Evolutionary conservation across 225 moss, liverwort and hornwort species (phyloP), one percentile per base, ranked within the genome.

Genomic region (Polytrichum commune): DNA sequence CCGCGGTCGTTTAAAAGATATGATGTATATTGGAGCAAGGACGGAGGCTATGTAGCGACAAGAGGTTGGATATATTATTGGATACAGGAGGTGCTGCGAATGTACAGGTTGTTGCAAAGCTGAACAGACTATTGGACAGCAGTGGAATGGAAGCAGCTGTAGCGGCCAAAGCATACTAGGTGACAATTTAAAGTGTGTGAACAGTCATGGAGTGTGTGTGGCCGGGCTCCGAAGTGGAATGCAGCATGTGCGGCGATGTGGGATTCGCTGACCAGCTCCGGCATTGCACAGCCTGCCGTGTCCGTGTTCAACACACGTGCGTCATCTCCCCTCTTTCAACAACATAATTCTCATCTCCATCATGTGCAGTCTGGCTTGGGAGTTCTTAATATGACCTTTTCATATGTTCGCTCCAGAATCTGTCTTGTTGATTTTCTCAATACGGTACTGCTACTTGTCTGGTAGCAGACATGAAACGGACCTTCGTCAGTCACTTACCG

Each of bases 211-310:
- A 83, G 65, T 66, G 27, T 66, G 73, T 22, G 62, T 69, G 76
- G 53, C 46, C 13, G 46, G 76, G 53, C 79, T 67, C 66, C 69
- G 66, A 55, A 79, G 79, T 83, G 66, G 91, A 89, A 78, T 91
- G 91, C 82, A 91, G 84, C 70, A 91, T 91, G 91, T 91, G 91
- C 65, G 91, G 91, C 62, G 88, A 91, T 78, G 89, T 91, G 60
- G 91, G 91, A 71, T 91, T 91, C 55, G 75, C 86, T 35, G 91
- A 91, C 56, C 86, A 89, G 69, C 84, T 91, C 73, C 82, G 83
- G 82, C 89, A 81, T 61, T 91, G 91, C 71, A 81, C 86, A 72
- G 77, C 80, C 32, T 91, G 91, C 73, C 74, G 65, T 57, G 78
- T 81, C 69, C 91, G 91, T 58, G 77, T 81, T 60, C 89, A 84